These are phyloP conservation scores for Elongisporangium anandrum DNA, from an alignment of 352 stramenopile species.

Conservation along the genomic window DNA sequence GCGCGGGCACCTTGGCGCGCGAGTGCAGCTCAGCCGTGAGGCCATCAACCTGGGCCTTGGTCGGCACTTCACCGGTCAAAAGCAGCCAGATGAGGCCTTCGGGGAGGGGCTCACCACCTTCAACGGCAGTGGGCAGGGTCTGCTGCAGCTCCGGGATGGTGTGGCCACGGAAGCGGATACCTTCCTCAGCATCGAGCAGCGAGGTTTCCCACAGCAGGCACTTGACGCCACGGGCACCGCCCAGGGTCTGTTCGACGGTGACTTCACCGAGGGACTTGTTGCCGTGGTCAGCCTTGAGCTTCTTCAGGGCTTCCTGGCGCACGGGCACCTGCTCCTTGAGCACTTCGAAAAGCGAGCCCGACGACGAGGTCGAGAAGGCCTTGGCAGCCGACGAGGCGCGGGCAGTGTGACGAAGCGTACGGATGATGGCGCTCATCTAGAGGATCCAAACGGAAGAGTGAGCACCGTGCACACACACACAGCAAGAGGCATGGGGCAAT, in stretches of 20 bases:
- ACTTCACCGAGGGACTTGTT: slow-evolving; percentile 91
- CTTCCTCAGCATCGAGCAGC: slow-evolving; percentile 92
- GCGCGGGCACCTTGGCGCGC: slow-evolving; percentile 91
- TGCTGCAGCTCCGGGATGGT: slow-evolving; percentile 98
- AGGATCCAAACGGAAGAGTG: slow-evolving; percentile 1
- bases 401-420: slow-evolving; percentile 53
- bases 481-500: neutral
- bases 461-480: neutral
- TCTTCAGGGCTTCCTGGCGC: slow-evolving; percentile 92
- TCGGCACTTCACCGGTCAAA: slow-evolving; percentile 96
- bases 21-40: slow-evolving; percentile 96
- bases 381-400: slow-evolving; percentile 30
- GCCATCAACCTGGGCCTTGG: slow-evolving; percentile 92
- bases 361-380: slow-evolving; percentile 60
- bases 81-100: slow-evolving; percentile 98
- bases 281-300: slow-evolving; percentile 93
- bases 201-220: slow-evolving; percentile 99
- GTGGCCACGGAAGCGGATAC: slow-evolving; percentile 98
- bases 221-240: slow-evolving; percentile 96
- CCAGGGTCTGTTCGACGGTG: slow-evolving; percentile 96
- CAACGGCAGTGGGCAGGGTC: slow-evolving; percentile 89
- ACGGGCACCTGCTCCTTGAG: slow-evolving; percentile 88
- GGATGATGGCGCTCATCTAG: slow-evolving; percentile 63
- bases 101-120: slow-evolving; percentile 94
- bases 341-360: slow-evolving; percentile 65